Evolutionary conservation across 257 asterid genomes (phyloP), one percentile per base, ranked within the genome.

Genomic region (Solanum clarkiae): DNA sequence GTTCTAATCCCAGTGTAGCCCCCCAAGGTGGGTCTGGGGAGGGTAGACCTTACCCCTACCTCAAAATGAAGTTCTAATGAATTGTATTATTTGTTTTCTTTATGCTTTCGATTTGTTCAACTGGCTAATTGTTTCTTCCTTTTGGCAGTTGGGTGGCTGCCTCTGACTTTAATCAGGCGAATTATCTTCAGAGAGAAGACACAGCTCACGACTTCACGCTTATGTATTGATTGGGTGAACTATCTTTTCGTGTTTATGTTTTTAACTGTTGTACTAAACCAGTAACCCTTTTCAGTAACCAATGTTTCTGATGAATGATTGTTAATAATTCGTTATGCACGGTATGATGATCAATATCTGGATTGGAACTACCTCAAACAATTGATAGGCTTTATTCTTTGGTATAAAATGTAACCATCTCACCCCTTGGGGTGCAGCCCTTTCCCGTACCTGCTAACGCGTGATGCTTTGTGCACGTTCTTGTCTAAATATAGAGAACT

Each of bases 81-180:
- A 15, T 68, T 56, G 59, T 79, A 3, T 17, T 26, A 29, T 51
- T 75, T 71, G 69, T 16, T 56, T 15, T 32, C 29, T 11, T 16
- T 17, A 36, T 68, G 56, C 11, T 59, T 55, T 42, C 53, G 20
- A 44, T 60, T 44, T 80, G 36, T 71, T 88, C 56, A 26, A 24
- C 71, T 83, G 26, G 75, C 56, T 40, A 60, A n/a, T 29, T 32
- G 18, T 24, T 55, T 84, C 68, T 54, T 62, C 51, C 29, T 53
- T 84, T 85, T 91, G 86, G 86, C 97, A 96, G 99, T 90, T 95
- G 94, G 98, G 98, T 86, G 99, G 98, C 84, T 93, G 94, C 84
- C 4, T 90, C 88, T 96, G 93, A 94, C 47, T 53, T 79, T 8
- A 16, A 51, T 45, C 45, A 22, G 55, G 82, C 47, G 4, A 77